These are phyloP conservation scores for Talaromyces sp. DNA, from an alignment of 2,329 filamentous ascomycete species.

Conservation along the genomic window DNA sequence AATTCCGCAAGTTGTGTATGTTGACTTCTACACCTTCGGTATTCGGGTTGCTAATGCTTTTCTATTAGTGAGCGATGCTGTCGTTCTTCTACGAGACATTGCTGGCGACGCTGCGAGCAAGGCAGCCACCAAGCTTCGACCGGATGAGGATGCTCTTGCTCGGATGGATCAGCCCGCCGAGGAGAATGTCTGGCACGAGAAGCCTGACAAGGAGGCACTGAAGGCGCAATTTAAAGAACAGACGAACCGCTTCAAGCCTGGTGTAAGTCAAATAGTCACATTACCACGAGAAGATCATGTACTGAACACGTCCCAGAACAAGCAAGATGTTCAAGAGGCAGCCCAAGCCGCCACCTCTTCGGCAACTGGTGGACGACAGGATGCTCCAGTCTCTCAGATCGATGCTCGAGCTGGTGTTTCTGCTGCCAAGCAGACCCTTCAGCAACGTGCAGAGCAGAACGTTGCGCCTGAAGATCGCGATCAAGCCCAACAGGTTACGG, in stretches of 20 bases:
- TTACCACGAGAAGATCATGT: slow-evolving; percentile 17
- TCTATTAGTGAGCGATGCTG: slow-evolving; percentile 67
- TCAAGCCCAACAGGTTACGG: slow-evolving; percentile 57
- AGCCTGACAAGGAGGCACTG: slow-evolving; percentile 67
- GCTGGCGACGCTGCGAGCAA: slow-evolving; percentile 83
- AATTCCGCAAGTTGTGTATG: slow-evolving; percentile 85
- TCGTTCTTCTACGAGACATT: slow-evolving; percentile 79
- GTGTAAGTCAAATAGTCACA: slow-evolving; percentile 42
- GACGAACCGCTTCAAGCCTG: slow-evolving; percentile 54
- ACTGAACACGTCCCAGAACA: slow-evolving; percentile 18
- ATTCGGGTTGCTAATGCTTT: background rate
- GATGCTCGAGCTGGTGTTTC: slow-evolving; percentile 45
- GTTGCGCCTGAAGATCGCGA: slow-evolving; percentile 14
- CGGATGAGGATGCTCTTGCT: slow-evolving; percentile 68
- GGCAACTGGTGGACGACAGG: slow-evolving; percentile 48
- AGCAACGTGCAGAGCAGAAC: slow-evolving; percentile 48
- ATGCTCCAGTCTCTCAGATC: slow-evolving; percentile 51
- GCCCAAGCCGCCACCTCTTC: slow-evolving; percentile 52
- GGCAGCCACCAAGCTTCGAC: slow-evolving; percentile 70
- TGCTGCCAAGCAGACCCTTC: slow-evolving; percentile 32
- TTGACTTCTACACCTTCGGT: slow-evolving; percentile 9
- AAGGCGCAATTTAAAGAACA: slow-evolving; percentile 64
- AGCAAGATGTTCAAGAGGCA: slow-evolving; percentile 56
- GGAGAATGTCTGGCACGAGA: slow-evolving; percentile 92
- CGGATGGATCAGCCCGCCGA: slow-evolving; percentile 80